A percentile compares a stretch with the other conserved stretches of the same genome.
phyloP scores from a whole-genome alignment of 768 basidiomycete genomes.

The Boletus tomentosulus region DNA sequence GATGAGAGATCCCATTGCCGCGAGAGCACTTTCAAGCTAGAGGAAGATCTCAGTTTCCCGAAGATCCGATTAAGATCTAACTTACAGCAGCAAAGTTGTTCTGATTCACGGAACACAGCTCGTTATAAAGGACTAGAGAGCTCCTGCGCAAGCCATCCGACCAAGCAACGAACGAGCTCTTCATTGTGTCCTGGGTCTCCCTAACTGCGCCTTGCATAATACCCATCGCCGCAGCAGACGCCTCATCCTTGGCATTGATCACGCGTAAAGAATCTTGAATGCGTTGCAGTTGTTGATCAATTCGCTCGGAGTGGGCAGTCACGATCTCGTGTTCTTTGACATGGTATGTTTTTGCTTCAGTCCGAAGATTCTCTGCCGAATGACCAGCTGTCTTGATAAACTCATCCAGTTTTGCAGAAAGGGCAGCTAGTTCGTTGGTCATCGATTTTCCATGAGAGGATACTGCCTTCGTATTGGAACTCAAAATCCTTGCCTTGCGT shows the following conservation, averaged over 20 bases:
- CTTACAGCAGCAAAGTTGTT: slow-evolving; percentile 45
- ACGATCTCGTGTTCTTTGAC: slow-evolving; percentile 53
- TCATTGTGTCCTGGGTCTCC: slow-evolving; percentile 51
- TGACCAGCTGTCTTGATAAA: slow-evolving; percentile 57
- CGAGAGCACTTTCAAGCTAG: slow-evolving; percentile 55
- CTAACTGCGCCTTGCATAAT: slow-evolving; percentile 46
- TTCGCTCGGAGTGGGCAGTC: slow-evolving; percentile 44
- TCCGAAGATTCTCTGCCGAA: slow-evolving; percentile 48
- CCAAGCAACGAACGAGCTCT: slow-evolving; percentile 52
- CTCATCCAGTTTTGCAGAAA: slow-evolving; percentile 57
- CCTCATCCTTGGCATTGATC: slow-evolving; percentile 54
- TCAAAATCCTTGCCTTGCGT: slow-evolving; percentile 63
- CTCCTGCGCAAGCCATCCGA: slow-evolving; percentile 46
- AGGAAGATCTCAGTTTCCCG: slow-evolving; percentile 3
- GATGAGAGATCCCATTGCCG: slow-evolving; percentile 53
- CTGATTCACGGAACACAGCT: slow-evolving; percentile 41
- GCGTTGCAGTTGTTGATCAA: slow-evolving; percentile 55
- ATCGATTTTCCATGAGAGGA: slow-evolving; percentile 58
- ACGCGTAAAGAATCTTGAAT: slow-evolving; percentile 48
- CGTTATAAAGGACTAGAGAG: slow-evolving; percentile 44
- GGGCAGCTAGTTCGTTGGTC: slow-evolving; percentile 44
- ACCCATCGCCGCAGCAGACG: slow-evolving; percentile 49
- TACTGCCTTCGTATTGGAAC: slow-evolving; percentile 63
- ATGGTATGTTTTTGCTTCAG: slow-evolving; percentile 55
- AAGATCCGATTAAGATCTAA: slow-evolving; percentile 1